phyloP scores from a whole-genome alignment of 2,329 filamentous ascomycete species.

The Calonectria pteridis region DNA sequence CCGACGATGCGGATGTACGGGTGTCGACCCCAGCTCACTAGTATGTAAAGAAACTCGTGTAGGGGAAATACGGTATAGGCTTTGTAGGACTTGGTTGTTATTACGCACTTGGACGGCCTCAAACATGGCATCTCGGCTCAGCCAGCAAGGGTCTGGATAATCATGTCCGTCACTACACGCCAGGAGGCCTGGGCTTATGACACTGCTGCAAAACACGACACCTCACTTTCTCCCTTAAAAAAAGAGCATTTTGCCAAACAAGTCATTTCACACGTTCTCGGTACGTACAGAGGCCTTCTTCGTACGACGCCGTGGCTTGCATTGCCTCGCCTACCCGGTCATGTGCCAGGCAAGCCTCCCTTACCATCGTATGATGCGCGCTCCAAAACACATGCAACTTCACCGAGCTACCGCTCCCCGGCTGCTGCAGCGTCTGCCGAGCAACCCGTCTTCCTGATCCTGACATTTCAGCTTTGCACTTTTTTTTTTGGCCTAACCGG shows the following conservation, averaged over 20 bases:
- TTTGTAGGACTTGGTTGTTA: too few relatives aligned
- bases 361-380: constrained; percentile 39
- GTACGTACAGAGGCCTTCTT: constrained; percentile 35
- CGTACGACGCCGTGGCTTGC: constrained; percentile 42
- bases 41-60: not conserved
- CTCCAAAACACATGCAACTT: constrained; percentile 26
- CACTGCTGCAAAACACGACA: constrained; percentile 10
- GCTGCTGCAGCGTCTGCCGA: constrained; percentile 12
- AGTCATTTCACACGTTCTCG: constrained; percentile 15
- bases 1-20: not conserved
- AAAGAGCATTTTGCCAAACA: constrained; percentile 16
- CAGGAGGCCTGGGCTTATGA: constrained; percentile 16
- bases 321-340: constrained; percentile 41
- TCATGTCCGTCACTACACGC: not conserved
- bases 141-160: constrained; percentile 1
- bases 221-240: constrained; percentile 18
- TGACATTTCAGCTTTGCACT: constrained; percentile 16
- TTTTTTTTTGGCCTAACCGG: constrained; percentile 30
- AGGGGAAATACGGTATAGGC: not conserved
- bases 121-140: constrained; percentile 10
- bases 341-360: constrained; percentile 30
- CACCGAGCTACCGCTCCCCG: constrained; percentile 26
- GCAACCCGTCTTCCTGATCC: constrained; percentile 7
- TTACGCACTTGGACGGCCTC: not conserved
- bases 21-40: not conserved